Evolutionary conservation across 306 rosid species (phyloP).

Genomic region (Sindora glabra): DNA sequence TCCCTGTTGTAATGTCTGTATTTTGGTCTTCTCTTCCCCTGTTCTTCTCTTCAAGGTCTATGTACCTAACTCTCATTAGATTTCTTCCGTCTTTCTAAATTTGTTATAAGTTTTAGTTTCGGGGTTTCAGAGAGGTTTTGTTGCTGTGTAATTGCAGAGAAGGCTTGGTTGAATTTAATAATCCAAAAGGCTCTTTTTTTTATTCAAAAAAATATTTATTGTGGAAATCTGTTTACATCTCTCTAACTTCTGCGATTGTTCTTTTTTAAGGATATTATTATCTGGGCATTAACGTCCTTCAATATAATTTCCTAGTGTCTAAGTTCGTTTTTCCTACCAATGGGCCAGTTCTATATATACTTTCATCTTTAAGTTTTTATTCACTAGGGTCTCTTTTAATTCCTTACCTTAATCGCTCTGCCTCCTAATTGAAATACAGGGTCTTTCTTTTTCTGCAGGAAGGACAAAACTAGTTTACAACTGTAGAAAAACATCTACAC

Average conservation of each 20-base stretch:
- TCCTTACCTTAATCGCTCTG: slow-evolving; percentile 10
- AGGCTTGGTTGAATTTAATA: slow-evolving; percentile 14
- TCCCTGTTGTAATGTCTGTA: background rate
- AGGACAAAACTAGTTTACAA: background rate
- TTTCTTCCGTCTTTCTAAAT: slow-evolving; percentile 3
- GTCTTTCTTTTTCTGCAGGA: background rate
- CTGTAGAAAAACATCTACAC: background rate
- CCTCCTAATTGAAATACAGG: background rate
- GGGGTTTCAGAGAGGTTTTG: slow-evolving; percentile 11
- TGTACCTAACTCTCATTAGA: background rate
- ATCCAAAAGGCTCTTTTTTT: background rate
- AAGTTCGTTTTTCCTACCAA: background rate
- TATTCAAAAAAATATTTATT: background rate
- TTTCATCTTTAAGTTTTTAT: background rate
- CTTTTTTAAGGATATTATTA: too few species aligned
- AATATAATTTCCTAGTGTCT: background rate
- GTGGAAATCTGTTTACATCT: background rate
- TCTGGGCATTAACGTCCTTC: background rate
- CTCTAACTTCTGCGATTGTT: background rate
- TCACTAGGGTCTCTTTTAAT: slow-evolving; percentile 10
- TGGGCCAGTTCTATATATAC: background rate
- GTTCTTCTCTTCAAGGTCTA: slow-evolving; percentile 14
- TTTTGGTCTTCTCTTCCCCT: slow-evolving; percentile 15
- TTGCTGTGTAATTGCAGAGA: background rate
- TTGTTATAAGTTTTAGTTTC: background rate